Evolutionary conservation across 2,329 filamentous ascomycete genomes (phyloP).

Genomic region (Diaporthe sp.): DNA sequence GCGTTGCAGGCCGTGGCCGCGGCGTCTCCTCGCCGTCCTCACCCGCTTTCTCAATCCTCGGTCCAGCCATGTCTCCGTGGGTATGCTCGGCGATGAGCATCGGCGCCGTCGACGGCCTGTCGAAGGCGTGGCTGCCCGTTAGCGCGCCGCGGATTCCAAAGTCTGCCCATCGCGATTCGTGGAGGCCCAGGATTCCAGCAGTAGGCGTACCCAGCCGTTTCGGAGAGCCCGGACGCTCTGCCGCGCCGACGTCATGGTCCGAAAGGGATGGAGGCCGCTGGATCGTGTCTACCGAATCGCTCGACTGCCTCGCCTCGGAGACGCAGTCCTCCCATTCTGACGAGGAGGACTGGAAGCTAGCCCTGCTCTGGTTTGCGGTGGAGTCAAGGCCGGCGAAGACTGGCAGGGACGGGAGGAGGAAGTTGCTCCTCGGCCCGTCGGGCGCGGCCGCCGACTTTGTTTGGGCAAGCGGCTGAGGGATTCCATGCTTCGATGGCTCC

Average conservation of each 20-base stretch:
- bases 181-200: constrained; percentile 44
- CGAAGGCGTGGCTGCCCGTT: constrained; percentile 40
- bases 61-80: background rate
- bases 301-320: constrained; percentile 27
- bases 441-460: background rate
- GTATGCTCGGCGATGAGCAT: background rate
- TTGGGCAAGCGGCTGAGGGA: background rate
- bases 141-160: constrained; percentile 44
- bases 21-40: background rate
- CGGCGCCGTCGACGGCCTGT: constrained; percentile 7
- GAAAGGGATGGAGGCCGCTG: background rate
- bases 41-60: background rate
- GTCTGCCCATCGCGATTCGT: constrained; percentile 40
- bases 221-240: background rate
- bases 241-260: background rate
- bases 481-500: background rate
- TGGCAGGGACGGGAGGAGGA: constrained; percentile 18
- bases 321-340: constrained; percentile 39
- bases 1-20: background rate
- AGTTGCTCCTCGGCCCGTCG: background rate
- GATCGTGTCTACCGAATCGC: constrained; percentile 34
- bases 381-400: background rate
- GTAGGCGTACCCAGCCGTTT: constrained; percentile 40
- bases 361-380: background rate
- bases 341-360: constrained; percentile 25